Base-by-base conservation (phyloP, 495 filamentous ascomycete genomes). In the Trypethelium eluteriae region DNA sequence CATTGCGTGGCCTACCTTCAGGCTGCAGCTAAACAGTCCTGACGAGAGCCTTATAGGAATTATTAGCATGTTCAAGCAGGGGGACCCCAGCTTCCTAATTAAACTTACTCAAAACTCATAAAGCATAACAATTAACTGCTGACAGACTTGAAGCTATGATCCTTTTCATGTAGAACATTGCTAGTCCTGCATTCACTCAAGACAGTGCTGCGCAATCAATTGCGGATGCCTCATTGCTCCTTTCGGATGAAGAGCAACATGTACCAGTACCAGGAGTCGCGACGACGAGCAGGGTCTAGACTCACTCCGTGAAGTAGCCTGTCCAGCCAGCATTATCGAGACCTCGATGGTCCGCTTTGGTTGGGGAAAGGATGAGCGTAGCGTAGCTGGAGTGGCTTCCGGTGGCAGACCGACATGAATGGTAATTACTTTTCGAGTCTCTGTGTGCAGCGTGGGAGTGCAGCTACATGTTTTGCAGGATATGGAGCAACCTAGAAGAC, bases 191-290 rank as follows among this genome's bases (percentile, higher is more conserved):
- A 93, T 87, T 81, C 87, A 92, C 2, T 84, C 81, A 1, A 93
- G 74, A 91, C 79, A 65, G 82, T 85, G 36, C 77, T 78, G 82
- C 88, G 91, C 38, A 84, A 72, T 1, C 83, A 76, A 68, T 86
- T 0, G 81, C 72, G 1, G 80, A 78, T 18, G 76, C 72, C 1
- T 83, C 79, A 63, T 86, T 83, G 0, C 72, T 72, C 14, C 79
- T 79, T 66, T 89, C 85, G 0, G 88, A 86, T 0, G 89, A 89
- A 68, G 83, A 90, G 69, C 92, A 25, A 25, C 25, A 25, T 25
- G 25, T 89, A 1, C 86, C 88, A 1, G 88, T 91, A 0, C 89
- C 89, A 0, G 89, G 89, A 65, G 92, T 89, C 73, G 92, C 89
- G 38, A 82, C 81, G 64, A 89, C 80, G 7, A 93, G 81, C 2